Evolutionary conservation across 805 yeast genomes (phyloP).

Genomic region (Candida koratica): DNA sequence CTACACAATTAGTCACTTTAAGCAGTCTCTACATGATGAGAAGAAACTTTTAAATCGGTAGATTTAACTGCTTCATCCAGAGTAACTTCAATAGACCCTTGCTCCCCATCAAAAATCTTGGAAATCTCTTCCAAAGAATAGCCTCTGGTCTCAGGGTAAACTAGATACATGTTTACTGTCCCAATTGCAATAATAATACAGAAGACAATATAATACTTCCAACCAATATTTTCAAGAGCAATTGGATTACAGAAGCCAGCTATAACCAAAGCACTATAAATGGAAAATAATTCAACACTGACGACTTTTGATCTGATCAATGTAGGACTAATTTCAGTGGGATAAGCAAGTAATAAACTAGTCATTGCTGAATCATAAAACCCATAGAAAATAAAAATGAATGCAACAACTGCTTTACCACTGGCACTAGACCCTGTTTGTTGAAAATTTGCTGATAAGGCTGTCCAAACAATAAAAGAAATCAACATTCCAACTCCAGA

Average conservation of each 20-base stretch:
- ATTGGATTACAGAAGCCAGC: slow-evolving; percentile 17
- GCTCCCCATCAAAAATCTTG: slow-evolving; percentile 22
- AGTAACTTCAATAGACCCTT: slow-evolving; percentile 8
- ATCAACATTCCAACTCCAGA: slow-evolving; percentile 26
- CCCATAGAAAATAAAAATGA: slow-evolving; percentile 17
- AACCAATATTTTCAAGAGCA: slow-evolving; percentile 19
- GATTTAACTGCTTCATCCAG: slow-evolving; percentile 8
- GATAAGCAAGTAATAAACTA: slow-evolving; percentile 15
- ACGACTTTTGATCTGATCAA: slow-evolving; percentile 16
- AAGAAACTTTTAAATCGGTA: slow-evolving; percentile 5
- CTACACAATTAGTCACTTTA: not conserved
- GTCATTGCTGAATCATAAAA: slow-evolving; percentile 17
- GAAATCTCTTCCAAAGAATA: slow-evolving; percentile 34
- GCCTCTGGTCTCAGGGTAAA: slow-evolving; percentile 30
- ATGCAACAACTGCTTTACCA: slow-evolving; percentile 16
- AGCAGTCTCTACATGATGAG: slow-evolving; percentile 8
- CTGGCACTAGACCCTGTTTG: slow-evolving; percentile 11
- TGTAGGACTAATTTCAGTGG: slow-evolving; percentile 16
- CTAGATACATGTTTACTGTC: slow-evolving; percentile 24
- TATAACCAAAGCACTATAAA: slow-evolving; percentile 20
- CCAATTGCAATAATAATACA: slow-evolving; percentile 28
- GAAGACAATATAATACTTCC: slow-evolving; percentile 21
- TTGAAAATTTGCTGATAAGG: slow-evolving; percentile 22
- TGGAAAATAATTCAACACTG: slow-evolving; percentile 17
- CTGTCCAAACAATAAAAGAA: slow-evolving; percentile 23